phyloP scores from a whole-genome alignment of 2,329 filamentous ascomycete genomes.

The Rugonectria rugulosa region DNA sequence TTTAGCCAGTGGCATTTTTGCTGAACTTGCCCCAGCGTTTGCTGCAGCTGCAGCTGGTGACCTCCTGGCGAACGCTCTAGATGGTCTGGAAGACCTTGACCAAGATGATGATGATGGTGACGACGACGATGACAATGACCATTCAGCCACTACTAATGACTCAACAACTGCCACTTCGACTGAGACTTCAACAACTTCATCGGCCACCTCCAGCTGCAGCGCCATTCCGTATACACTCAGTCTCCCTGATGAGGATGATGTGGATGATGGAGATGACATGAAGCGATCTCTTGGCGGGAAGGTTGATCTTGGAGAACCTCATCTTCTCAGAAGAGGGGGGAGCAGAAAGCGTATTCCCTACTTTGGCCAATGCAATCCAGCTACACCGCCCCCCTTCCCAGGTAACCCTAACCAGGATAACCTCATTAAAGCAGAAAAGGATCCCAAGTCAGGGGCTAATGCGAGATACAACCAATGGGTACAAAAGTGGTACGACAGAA shows the following conservation, averaged over 20 bases:
- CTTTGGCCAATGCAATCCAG: conserved; percentile 6
- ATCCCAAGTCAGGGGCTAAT: neutral
- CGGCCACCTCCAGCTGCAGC: conserved; percentile 5
- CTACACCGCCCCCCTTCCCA: conserved; percentile 3
- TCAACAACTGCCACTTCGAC: conserved; percentile 8
- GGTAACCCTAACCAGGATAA: neutral
- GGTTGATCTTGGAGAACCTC: neutral
- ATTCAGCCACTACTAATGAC: conserved; percentile 5
- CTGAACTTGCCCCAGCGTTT: conserved; percentile 12
- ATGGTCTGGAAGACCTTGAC: conserved; percentile 11
- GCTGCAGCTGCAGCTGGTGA: conserved; percentile 2
- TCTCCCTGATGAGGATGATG: neutral
- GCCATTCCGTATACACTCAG: conserved; percentile 5
- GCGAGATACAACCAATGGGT: neutral
- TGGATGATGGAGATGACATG: neutral
- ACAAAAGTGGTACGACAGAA: conserved; percentile 10
- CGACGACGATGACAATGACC: conserved; percentile 10
- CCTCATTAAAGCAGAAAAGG: neutral
- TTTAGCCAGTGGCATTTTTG: conserved; percentile 5
- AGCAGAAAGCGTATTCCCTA: neutral
- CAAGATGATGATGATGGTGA: neutral
- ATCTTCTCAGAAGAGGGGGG: conserved; percentile 2
- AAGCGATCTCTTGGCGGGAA: conserved; percentile 3
- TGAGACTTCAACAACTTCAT: conserved; percentile 1
- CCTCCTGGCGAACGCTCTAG: neutral